phyloP scores from a whole-genome alignment of 192 early-diverging fungal genomes.

The Chytriomyces confervae region DNA sequence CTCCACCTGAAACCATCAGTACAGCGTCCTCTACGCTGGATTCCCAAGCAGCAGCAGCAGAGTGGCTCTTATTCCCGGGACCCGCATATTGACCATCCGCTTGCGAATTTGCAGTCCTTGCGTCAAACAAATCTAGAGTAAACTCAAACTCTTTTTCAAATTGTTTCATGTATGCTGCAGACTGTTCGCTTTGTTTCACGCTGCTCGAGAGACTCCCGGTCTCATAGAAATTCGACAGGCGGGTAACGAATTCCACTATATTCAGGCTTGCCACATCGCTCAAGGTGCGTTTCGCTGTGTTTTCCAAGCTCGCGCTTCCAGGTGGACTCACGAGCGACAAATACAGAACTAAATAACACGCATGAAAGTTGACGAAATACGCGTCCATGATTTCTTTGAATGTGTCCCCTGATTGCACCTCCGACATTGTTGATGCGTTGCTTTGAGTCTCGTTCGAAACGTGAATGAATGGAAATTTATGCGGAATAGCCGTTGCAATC shows the following conservation, averaged over 20 bases:
- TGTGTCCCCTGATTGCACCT: not conserved
- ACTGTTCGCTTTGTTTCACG: not conserved
- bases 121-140: too few relatives aligned
- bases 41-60: not conserved
- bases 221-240: not conserved
- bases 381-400: not conserved
- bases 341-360: conserved; percentile 6
- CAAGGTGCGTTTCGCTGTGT: not conserved
- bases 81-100: not conserved
- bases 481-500: not conserved
- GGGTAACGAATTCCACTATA: conserved; percentile 7
- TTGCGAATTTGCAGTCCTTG: too few relatives aligned
- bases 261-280: conserved; percentile 10
- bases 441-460: not conserved
- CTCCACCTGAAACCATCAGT: not conserved
- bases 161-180: not conserved
- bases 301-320: not conserved
- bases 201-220: not conserved
- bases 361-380: not conserved
- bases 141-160: conserved; percentile 12
- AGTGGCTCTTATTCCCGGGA: not conserved
- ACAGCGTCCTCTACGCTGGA: conserved; percentile 9
- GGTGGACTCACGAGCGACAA: conserved; percentile 5
- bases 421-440: not conserved
- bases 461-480: not conserved